Percentiles rank a stretch among this genome's conserved stretches.
Evolutionary conservation across 495 filamentous ascomycete genomes (phyloP).

Genomic region (Aspergillus campestris): DNA sequence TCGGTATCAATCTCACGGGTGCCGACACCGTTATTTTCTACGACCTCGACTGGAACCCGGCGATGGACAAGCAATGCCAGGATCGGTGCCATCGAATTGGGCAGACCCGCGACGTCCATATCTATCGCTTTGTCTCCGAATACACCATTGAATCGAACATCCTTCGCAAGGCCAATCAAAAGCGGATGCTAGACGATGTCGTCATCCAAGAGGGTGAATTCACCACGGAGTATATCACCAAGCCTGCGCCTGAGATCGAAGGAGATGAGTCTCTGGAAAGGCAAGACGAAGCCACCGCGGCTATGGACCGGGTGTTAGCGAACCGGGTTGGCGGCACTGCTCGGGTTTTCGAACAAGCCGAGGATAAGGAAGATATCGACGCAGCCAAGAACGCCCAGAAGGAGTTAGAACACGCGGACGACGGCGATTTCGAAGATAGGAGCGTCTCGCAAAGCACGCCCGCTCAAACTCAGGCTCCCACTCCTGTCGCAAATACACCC

Average conservation of each 20-base stretch:
- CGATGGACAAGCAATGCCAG: conserved; percentile 99
- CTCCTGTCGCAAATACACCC: conserved; percentile 16
- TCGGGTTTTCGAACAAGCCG: conserved; percentile 73
- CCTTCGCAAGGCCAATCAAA: conserved; percentile 90
- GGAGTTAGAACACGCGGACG: conserved; percentile 78
- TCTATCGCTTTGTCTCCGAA: conserved; percentile 94
- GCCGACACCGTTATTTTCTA: conserved; percentile 99
- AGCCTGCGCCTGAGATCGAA: conserved; percentile 62
- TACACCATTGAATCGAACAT: conserved; percentile 99
- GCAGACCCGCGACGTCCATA: conserved; percentile 95
- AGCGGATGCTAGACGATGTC: conserved; percentile 94
- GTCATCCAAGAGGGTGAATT: conserved; percentile 99
- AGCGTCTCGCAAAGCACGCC: conserved; percentile 36
- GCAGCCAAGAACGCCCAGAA: conserved; percentile 84
- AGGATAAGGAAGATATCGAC: conserved; percentile 84
- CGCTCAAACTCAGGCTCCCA: conserved; percentile 21
- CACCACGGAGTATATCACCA: conserved; percentile 95
- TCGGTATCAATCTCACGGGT: conserved; percentile 94
- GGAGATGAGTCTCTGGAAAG: conserved; percentile 46
- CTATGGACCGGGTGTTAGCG: conserved; percentile 81
- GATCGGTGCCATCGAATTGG: conserved; percentile 97
- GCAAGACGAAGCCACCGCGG: conserved; percentile 61
- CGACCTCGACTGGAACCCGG: conserved; percentile 98
- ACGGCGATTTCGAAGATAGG: conserved; percentile 84
- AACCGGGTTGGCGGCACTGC: conserved; percentile 42